Conservation (phyloP, 805 yeast species). For the Hanseniaspora valbyensis region DNA sequence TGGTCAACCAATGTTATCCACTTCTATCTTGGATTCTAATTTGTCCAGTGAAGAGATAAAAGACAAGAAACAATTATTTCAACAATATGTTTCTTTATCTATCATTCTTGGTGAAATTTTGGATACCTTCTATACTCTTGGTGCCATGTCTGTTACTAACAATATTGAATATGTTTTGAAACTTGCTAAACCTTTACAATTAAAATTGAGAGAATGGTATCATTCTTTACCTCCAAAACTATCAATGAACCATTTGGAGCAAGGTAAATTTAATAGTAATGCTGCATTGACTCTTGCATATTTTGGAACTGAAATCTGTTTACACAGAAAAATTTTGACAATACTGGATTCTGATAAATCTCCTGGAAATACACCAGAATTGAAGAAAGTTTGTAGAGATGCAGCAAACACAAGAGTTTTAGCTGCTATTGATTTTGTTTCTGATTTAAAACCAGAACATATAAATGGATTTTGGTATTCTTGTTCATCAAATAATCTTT, state of each 20-base stretch:
- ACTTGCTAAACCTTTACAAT: constrained; percentile 70
- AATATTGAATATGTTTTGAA: constrained; percentile 59
- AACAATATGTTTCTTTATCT: constrained; percentile 54
- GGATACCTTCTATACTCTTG: constrained; percentile 60
- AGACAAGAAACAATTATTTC: constrained; percentile 58
- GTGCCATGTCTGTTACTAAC: constrained; percentile 44
- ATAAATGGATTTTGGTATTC: constrained; percentile 86
- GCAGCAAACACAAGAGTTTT: constrained; percentile 75
- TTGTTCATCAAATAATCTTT: constrained; percentile 63
- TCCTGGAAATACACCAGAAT: constrained; percentile 35
- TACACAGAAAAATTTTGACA: constrained; percentile 67
- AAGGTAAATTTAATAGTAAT: constrained; percentile 56
- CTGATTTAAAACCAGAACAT: constrained; percentile 68
- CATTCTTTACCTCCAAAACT: constrained; percentile 55
- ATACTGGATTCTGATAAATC: constrained; percentile 31
- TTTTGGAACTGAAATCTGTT: constrained; percentile 77
- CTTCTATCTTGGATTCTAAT: constrained; percentile 24
- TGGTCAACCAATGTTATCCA: constrained; percentile 8
- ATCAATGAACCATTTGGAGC: constrained; percentile 50
- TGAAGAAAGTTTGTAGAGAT: constrained; percentile 58
- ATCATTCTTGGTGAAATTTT: constrained; percentile 61
- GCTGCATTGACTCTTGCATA: constrained; percentile 76
- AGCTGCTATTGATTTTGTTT: constrained; percentile 72
- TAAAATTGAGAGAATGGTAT: constrained; percentile 63
- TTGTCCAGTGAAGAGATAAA: constrained; percentile 45